These are phyloP conservation scores for Fallopia convolvulus DNA, from an alignment of 148 eudicot genomes.

Conservation along the genomic window DNA sequence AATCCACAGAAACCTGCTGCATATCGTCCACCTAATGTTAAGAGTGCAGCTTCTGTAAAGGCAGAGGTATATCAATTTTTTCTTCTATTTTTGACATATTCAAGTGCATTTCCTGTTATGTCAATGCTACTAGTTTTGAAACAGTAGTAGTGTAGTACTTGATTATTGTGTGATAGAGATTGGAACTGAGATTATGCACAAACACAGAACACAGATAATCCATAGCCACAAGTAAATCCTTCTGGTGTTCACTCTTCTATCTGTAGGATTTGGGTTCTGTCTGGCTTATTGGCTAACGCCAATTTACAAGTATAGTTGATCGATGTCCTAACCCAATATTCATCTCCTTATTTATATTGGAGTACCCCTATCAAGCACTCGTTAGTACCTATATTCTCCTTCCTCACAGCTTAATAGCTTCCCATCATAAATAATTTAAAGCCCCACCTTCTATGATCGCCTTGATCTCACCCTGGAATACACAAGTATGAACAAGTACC, in stretches of 20 bases:
- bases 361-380: neutral
- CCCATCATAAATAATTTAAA: neutral
- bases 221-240: neutral
- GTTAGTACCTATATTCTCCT: neutral
- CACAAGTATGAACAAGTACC: neutral
- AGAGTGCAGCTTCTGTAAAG: conserved; percentile 72
- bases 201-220: neutral
- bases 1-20: conserved; percentile 82
- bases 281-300: neutral
- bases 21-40: conserved; percentile 94
- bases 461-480: neutral
- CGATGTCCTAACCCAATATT: neutral
- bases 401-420: too few species aligned
- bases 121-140: neutral
- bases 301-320: neutral
- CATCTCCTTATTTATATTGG: neutral
- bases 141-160: neutral
- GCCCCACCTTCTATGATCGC: neutral
- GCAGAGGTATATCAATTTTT: conserved; percentile 47
- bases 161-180: neutral
- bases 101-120: neutral
- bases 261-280: neutral
- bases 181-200: neutral
- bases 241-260: neutral
- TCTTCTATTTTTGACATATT: neutral